Evolutionary conservation across 176 grass and related monocot genomes (phyloP), one percentile per base, ranked within the genome.

Genomic region (Eragrostis curvula): DNA sequence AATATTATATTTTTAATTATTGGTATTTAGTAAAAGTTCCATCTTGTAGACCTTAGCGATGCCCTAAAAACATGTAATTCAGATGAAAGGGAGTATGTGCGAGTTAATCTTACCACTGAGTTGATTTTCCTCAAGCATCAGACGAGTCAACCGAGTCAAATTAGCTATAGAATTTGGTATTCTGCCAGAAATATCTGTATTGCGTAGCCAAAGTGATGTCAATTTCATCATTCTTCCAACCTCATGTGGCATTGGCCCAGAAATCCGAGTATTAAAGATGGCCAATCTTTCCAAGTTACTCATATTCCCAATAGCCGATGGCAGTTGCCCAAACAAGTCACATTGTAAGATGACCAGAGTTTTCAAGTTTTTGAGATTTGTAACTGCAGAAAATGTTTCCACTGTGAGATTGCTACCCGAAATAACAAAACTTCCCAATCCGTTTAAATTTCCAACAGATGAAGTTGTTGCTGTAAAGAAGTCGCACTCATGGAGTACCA

Each of bases 111-210:
- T 76, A 51, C 83, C 79, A 0, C 0, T 79, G 23, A 90, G 55
- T 74, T 12, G 24, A 79, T 79, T 86, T 3, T 0, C 1, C 14
- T 24, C 47, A 39, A 89, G 77, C 8, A 58, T 6, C 49, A 90
- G 67, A 8, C 0, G 2, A 52, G 10, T 21, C 68, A 90, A 12
- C 49, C 23, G 70, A 25, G 74, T 82, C 48, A 90, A 66, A 66
- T 86, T 86, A 40, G n/a, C 57, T 56, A 86, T 67, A 25, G 83
- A 86, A 78, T n/a, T 27, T 29, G 88, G 83, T 78, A 86, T 77
- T 20, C 2, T 32, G 1, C 71, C 58, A 8, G 65, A 66, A 66
- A n/a, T n/a, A n/a, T n/a, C n/a, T n/a, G n/a, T n/a, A n/a, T n/a
- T n/a, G n/a, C n/a, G n/a, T n/a, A n/a, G n/a, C n/a, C n/a, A n/a